Evolutionary conservation across 2,329 filamentous ascomycete genomes (phyloP), one percentile per base, ranked within the genome.

Genomic region (Aspergillus carbonarius): DNA sequence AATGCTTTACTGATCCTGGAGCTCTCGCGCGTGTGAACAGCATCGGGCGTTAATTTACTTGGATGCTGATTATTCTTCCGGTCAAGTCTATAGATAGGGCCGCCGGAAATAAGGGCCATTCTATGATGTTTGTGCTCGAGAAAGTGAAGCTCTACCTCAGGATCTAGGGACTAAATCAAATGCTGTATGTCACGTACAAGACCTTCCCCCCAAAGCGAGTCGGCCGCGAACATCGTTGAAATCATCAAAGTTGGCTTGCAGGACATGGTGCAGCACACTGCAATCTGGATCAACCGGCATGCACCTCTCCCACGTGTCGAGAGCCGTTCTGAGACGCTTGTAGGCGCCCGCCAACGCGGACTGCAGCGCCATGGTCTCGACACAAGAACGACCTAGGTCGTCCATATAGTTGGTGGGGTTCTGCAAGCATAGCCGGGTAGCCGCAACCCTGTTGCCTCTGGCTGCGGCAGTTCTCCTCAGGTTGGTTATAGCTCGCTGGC

Each of bases 391-490:
- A 34, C 85, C 85, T 1, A 87, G 75, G 65, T 88, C 82, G 67
- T 85, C 86, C 65, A 77, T 76, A 18, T 78, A 76, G 65, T 86
- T 79, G 7, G 83, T 82, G 0, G 85, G 85, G 64, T 88, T 85
- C 69, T 86, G 84, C 13, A 88, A 73, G 59, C 76, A 82, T 51
- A 87, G 74, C 51, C 83, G 72, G 55, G 76, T 63, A 4, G 68
- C 66, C 15, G 60, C 58, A 17, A 58, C 54, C 0, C 47, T 15
- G 46, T 75, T 76, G n/a, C 67, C 60, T 42, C 62, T 69, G 5
- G 74, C 12, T 63, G 74, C 62, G 69, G 76, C 64, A 39, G 64
- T 66, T 58, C 65, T 60, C 59, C 74, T 74, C 20, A 67, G 63
- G 34, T 67, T 72, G 12, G 73, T 69, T 23, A 80, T 76, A 15